These are phyloP conservation scores for Candida sanyaensis DNA, from an alignment of 1,139 yeast species.

Conservation along the genomic window DNA sequence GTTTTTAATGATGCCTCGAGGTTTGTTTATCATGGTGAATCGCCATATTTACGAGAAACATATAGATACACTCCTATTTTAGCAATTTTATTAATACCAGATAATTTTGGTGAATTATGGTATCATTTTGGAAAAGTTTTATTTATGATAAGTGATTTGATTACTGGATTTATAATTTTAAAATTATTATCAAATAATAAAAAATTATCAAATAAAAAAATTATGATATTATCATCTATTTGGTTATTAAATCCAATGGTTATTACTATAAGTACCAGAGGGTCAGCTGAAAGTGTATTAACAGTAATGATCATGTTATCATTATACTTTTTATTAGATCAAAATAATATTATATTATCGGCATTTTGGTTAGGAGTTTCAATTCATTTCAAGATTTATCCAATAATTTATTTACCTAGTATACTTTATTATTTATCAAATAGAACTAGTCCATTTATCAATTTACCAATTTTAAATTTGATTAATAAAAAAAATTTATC, in stretches of 20 bases:
- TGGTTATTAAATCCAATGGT: conserved; percentile 98
- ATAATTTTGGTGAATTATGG: conserved; percentile 42
- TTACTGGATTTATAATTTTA: conserved; percentile 73
- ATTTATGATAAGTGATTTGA: conserved; percentile 74
- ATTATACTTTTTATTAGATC: conserved; percentile 44
- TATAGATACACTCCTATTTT: conserved; percentile 90
- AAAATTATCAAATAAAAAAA: conserved; percentile 14
- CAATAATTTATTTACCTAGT: conserved; percentile 77
- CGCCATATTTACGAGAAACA: conserved; percentile 86
- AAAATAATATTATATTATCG: conserved; percentile 38
- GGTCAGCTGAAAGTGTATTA: conserved; percentile 87
- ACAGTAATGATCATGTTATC: conserved; percentile 74
- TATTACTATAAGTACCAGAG: conserved; percentile 87
- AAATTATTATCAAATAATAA: conserved; percentile 26
- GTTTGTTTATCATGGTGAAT: conserved; percentile 59
- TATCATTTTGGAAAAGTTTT: conserved; percentile 77
- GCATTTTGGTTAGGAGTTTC: conserved; percentile 76
- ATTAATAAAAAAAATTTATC: conserved; percentile 47
- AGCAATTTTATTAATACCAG: conserved; percentile 81
- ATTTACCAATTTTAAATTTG: conserved; percentile 34
- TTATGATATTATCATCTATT: conserved; percentile 45
- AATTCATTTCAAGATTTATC: conserved; percentile 89
- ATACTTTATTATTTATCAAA: conserved; percentile 33
- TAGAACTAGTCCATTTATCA: conserved; percentile 21
- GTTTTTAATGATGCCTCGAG: conserved; percentile 92